These are phyloP conservation scores for Dimargaris verticillata DNA, from an alignment of 192 early-diverging fungal genomes.

Conservation along the genomic window DNA sequence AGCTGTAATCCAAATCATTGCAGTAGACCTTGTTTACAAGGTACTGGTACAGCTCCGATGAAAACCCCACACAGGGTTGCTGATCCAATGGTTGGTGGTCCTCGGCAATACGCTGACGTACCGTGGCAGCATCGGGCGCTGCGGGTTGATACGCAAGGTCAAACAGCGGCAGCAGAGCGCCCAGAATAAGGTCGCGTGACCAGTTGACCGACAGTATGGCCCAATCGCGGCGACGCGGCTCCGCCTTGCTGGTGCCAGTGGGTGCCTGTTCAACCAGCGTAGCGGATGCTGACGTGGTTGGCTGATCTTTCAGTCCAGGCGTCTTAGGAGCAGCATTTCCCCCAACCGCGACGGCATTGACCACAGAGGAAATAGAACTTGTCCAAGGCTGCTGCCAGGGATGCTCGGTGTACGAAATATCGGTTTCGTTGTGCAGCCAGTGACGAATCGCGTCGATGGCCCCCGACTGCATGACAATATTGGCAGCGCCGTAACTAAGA, in stretches of 20 bases:
- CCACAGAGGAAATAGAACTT: neutral
- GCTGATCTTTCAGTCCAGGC: no score
- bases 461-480: conserved; percentile 13
- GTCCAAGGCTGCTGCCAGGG: neutral
- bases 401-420: neutral
- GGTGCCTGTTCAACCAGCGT: no score
- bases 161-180: conserved; percentile 15
- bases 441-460: conserved; percentile 14
- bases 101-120: neutral
- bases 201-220: conserved; percentile 25
- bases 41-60: neutral
- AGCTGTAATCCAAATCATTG: conserved; percentile 17
- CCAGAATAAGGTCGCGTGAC: conserved; percentile 25
- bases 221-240: conserved; percentile 10
- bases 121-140: neutral
- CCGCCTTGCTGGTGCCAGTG: no score
- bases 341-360: neutral
- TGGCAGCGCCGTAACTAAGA: conserved; percentile 9
- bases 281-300: no score
- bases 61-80: neutral
- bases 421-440: conserved; percentile 9
- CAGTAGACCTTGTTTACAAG: conserved; percentile 17
- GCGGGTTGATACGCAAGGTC: neutral
- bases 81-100: neutral
- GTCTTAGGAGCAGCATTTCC: no score